These are phyloP conservation scores for Elaphomyces granulatus DNA, from an alignment of 495 filamentous ascomycete species.

Conservation along the genomic window DNA sequence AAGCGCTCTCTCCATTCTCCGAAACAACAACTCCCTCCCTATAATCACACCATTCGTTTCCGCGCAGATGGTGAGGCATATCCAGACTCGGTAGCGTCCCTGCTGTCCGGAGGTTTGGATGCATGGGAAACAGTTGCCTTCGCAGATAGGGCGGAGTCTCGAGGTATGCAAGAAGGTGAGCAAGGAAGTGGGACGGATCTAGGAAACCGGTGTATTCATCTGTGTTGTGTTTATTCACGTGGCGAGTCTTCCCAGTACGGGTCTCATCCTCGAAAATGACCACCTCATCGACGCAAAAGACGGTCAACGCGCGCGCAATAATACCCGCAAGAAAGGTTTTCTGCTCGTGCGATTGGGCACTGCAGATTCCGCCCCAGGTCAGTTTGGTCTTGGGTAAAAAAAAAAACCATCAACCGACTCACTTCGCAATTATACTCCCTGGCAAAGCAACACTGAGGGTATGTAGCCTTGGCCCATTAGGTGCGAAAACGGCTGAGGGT, in stretches of 20 bases:
- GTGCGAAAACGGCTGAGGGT: constrained; percentile 40
- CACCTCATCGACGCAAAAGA: constrained; percentile 68
- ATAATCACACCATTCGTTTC: constrained; percentile 52
- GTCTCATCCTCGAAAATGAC: constrained; percentile 52
- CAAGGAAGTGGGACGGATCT: constrained; percentile 55
- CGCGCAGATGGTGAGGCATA: constrained; percentile 59
- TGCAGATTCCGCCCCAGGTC: constrained; percentile 9
- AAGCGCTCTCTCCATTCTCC: background rate
- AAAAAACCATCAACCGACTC: constrained; percentile 4
- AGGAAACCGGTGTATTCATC: constrained; percentile 44
- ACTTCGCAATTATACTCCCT: constrained; percentile 46
- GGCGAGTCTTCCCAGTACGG: constrained; percentile 2
- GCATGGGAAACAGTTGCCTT: constrained; percentile 50
- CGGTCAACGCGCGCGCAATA: constrained; percentile 55
- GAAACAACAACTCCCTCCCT: constrained; percentile 52
- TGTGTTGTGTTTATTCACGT: constrained; percentile 6
- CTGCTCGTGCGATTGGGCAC: constrained; percentile 46
- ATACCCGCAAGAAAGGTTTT: constrained; percentile 49
- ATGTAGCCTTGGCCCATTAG: constrained; percentile 29
- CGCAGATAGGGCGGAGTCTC: constrained; percentile 65
- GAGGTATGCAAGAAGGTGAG: constrained; percentile 57
- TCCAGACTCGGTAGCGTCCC: constrained; percentile 55
- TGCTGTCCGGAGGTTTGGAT: constrained; percentile 50
- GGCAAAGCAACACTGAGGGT: constrained; percentile 45
- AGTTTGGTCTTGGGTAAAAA: background rate